These are phyloP conservation scores for Trichophyton benhamiae DNA, from an alignment of 2,329 filamentous ascomycete genomes.

Conservation along the genomic window DNA sequence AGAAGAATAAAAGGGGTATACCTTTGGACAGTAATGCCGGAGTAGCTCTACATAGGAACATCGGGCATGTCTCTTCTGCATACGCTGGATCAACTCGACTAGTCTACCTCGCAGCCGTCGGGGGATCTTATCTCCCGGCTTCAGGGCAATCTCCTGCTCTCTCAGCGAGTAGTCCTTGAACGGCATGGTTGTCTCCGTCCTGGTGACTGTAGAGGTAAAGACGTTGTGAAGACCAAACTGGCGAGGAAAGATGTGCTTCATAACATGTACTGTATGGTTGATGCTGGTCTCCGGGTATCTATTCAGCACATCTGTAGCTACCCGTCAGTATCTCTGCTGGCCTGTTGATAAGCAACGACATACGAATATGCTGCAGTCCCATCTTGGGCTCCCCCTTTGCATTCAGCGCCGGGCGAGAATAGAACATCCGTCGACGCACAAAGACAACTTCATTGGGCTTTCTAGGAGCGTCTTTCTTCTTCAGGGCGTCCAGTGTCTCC, in stretches of 20 bases:
- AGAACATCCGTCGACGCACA: constrained; percentile 73
- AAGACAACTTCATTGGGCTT: constrained; percentile 53
- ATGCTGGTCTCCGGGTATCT: constrained; percentile 43
- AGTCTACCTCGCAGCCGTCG: constrained; percentile 50
- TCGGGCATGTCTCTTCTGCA: constrained; percentile 58
- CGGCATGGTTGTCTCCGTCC: constrained; percentile 53
- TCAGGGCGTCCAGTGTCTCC: not conserved
- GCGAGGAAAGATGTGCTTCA: constrained; percentile 88
- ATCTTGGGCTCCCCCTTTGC: constrained; percentile 54
- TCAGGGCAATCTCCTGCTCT: constrained; percentile 60
- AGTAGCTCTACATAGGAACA: constrained; percentile 74
- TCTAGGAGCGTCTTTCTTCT: constrained; percentile 8
- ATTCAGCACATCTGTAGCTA: constrained; percentile 62
- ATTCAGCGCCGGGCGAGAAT: constrained; percentile 62
- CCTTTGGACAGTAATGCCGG: constrained; percentile 63
- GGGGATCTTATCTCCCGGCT: constrained; percentile 21
- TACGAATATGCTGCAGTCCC: constrained; percentile 72
- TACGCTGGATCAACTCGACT: constrained; percentile 48
- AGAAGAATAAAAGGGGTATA: constrained; percentile 18
- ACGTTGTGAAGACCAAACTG: constrained; percentile 87
- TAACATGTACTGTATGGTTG: constrained; percentile 52
- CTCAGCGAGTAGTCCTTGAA: constrained; percentile 77
- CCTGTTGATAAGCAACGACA: constrained; percentile 22
- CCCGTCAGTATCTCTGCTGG: not conserved
- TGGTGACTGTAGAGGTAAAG: constrained; percentile 61